Evolutionary conservation across 164 flowering plant genomes (phyloP), one percentile per base, ranked within the genome.

Genomic region (Dillenia suffruticosa): DNA sequence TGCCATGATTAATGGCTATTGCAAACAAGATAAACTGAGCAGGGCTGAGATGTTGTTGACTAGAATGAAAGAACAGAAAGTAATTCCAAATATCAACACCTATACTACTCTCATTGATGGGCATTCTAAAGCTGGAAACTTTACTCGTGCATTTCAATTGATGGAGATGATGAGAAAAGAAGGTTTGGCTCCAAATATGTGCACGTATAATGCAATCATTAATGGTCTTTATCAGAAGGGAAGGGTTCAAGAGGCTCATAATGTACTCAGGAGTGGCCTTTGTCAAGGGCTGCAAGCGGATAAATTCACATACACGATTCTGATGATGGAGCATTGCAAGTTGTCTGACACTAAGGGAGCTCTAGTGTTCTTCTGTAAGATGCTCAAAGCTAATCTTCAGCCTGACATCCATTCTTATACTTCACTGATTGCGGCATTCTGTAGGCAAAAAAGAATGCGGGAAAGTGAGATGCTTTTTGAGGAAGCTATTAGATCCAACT

Each of bases 1-100:
- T 44, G 83, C 94, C 32, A 91, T 91, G 96, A 89, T 91, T 47
- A 60, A 65, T 52, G 99, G 96, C 15, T 94, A 94, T 57, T 91
- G 96, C 80, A 89, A 81, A 61, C 96, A 88, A 72, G 81, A 72
- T n/a, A 94, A 87, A 72, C 13, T 94, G 77, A 81, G 70, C 51
- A 76, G 96, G 9, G 96, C 96, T 12, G 97, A 91, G 76, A 86
- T 91, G 95, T 67, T 94, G 72, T 74, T 87, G 57, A 68, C 58
- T 26, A 80, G 82, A 65, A 91, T 91, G 99, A 71, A 64, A 59
- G 97, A 91, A 69, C 97, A 91, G 66, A 86, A 87, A 32, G 65
- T 89, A 66, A 71, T 61, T 71, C 94, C 99, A 14, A 91, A 88
- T 61, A 71, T 71, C 22, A 77, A 84, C 51, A 89, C 99, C 9